phyloP scores from a whole-genome alignment of 257 asterid species.

The Primulina huaijiensis region DNA sequence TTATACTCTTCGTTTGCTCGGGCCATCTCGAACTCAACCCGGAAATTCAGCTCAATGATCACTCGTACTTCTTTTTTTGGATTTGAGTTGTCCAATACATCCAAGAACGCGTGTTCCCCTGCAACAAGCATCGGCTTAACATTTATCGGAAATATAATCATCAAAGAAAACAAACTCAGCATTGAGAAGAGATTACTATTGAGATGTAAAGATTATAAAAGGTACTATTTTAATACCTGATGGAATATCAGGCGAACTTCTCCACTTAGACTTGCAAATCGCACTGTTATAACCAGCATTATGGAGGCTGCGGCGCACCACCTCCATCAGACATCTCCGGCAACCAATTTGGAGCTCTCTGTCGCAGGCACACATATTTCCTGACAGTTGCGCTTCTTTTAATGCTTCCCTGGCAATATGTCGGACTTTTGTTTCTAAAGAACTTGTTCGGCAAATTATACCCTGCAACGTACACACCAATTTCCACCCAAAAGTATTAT shows the following conservation, averaged over 20 bases:
- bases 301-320: background rate
- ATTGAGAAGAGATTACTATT: too few relatives aligned
- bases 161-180: too few relatives aligned
- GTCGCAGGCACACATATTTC: background rate
- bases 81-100: conserved; percentile 63
- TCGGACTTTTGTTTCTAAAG: background rate
- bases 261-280: background rate
- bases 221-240: too few relatives aligned
- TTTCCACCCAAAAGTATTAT: too few relatives aligned
- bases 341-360: background rate
- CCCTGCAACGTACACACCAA: background rate
- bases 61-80: conserved; percentile 58
- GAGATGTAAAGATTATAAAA: too few relatives aligned
- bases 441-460: background rate
- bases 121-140: conserved; percentile 10
- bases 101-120: conserved; percentile 88
- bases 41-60: conserved; percentile 63
- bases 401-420: background rate
- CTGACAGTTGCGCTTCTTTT: background rate
- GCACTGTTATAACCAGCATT: background rate
- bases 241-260: background rate
- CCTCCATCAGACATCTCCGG: background rate
- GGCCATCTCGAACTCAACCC: conserved; percentile 82
- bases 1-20: conserved; percentile 71
- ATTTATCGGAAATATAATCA: too few relatives aligned